Percentiles rank a stretch among this genome's conserved stretches.
These are phyloP conservation scores for Kernera saxatilis DNA, from an alignment of 345 rosid genomes.

Conservation along the genomic window DNA sequence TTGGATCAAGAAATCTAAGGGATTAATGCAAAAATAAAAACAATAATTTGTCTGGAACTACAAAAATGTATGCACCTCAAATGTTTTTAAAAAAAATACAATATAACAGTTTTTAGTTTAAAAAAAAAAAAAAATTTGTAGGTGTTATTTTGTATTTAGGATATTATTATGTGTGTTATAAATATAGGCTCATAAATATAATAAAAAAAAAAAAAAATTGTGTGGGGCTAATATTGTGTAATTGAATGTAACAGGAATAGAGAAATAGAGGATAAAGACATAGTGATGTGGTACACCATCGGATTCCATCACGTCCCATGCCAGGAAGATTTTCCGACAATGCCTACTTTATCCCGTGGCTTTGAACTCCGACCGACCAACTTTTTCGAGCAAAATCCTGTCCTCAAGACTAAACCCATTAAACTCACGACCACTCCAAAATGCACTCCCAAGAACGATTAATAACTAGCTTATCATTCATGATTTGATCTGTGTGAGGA, in stretches of 20 bases:
- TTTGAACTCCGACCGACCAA: conserved; percentile 46
- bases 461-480: background rate
- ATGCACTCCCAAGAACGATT: conserved; percentile 2
- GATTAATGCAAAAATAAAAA: background rate
- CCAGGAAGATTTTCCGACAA: conserved; percentile 50
- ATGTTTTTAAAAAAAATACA: too few species aligned
- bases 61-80: too few species aligned
- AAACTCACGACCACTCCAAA: background rate
- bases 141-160: background rate
- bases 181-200: too few species aligned
- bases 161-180: too few species aligned
- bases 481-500: background rate
- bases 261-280: conserved; percentile 41
- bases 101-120: too few species aligned
- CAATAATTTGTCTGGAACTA: too few species aligned
- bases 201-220: too few species aligned
- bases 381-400: conserved; percentile 46
- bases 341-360: conserved; percentile 42
- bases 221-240: background rate
- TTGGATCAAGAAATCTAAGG: background rate
- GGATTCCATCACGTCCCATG: conserved; percentile 47
- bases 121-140: background rate
- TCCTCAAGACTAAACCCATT: conserved; percentile 34
- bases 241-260: conserved; percentile 29
- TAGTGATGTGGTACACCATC: conserved; percentile 43